phyloP scores from a whole-genome alignment of 306 rosid genomes.

The Herpetospermum pedunculosum region DNA sequence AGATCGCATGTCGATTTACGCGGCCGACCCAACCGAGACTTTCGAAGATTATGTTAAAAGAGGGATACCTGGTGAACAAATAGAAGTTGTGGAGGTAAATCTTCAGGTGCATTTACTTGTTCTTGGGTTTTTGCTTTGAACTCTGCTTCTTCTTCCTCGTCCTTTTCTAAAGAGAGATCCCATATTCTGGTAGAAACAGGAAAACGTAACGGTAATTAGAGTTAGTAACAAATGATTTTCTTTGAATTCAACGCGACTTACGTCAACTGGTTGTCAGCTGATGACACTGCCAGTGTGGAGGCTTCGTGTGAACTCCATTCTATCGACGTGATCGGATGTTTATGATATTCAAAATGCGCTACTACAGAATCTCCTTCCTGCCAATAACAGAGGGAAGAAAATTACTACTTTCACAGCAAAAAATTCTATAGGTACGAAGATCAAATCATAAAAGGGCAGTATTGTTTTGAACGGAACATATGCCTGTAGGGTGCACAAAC shows the following conservation, averaged over 20 bases:
- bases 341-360: constrained; percentile 84
- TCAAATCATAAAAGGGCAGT: not conserved
- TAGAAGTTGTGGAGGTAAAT: constrained; percentile 92
- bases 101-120: constrained; percentile 72
- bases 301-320: constrained; percentile 97
- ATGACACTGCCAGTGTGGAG: constrained; percentile 78
- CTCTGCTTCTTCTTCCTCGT: constrained; percentile 92
- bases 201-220: not conserved
- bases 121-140: constrained; percentile 73
- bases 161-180: constrained; percentile 92
- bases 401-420: not conserved
- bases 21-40: not conserved
- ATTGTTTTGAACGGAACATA: not conserved
- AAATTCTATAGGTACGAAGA: not conserved
- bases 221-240: not conserved
- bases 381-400: not conserved
- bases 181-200: constrained; percentile 52
- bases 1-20: not conserved
- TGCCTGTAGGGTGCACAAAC: not conserved
- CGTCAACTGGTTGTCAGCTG: constrained; percentile 94
- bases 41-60: not conserved
- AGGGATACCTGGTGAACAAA: constrained; percentile 75
- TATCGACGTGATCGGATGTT: constrained; percentile 77
- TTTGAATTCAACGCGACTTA: no score
- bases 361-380: constrained; percentile 77